Evolutionary conservation across 495 filamentous ascomycete genomes (phyloP).

Genomic region (Daldinia loculata): DNA sequence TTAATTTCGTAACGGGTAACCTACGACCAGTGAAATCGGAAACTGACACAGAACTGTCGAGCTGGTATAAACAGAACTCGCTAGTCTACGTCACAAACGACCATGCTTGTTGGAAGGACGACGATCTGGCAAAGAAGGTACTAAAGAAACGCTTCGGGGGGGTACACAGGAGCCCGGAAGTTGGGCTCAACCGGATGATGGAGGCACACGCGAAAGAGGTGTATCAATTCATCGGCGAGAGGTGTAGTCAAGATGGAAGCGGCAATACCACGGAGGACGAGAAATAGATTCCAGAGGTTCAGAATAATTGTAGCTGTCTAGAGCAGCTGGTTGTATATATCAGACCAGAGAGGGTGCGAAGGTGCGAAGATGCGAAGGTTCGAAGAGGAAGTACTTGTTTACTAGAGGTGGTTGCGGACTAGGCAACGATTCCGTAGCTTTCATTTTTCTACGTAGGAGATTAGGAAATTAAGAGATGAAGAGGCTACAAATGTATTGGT

Average conservation of each 20-base stretch:
- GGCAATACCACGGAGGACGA: constrained; percentile 53
- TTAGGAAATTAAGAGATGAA: background rate
- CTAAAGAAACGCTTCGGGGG: constrained; percentile 72
- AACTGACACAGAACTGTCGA: constrained; percentile 68
- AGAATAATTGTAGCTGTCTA: background rate
- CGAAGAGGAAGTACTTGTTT: background rate
- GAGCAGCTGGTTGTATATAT: background rate
- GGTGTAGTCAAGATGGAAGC: constrained; percentile 44
- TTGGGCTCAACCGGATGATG: constrained; percentile 71
- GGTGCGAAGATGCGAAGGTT: background rate
- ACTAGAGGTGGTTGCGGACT: background rate
- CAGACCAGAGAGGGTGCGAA: background rate
- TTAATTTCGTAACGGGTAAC: constrained; percentile 69
- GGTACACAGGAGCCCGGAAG: constrained; percentile 62
- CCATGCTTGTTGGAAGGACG: constrained; percentile 75
- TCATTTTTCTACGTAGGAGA: background rate
- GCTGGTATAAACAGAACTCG: constrained; percentile 78
- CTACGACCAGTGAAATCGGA: constrained; percentile 73
- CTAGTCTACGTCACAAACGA: constrained; percentile 74
- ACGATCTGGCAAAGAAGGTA: constrained; percentile 63
- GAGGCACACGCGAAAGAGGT: constrained; percentile 65
- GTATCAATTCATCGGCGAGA: constrained; percentile 61
- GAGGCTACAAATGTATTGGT: background rate
- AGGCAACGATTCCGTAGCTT: constrained; percentile 1
- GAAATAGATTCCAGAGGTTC: constrained; percentile 11